These are phyloP conservation scores for Rhododendron molle DNA, from an alignment of 148 eudicot species.

Conservation along the genomic window DNA sequence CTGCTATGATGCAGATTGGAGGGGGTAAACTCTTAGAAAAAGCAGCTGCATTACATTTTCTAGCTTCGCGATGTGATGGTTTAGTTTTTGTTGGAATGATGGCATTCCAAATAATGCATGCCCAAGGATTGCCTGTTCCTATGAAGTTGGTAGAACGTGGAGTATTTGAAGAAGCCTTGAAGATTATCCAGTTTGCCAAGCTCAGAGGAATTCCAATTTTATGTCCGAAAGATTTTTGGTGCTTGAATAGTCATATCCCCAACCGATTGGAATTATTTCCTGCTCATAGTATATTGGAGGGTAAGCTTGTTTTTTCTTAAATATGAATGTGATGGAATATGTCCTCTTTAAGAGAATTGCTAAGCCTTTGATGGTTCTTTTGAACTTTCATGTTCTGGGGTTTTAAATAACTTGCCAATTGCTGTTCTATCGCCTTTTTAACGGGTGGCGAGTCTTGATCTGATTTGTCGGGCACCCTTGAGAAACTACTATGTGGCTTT, in stretches of 20 bases:
- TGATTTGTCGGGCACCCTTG: not conserved
- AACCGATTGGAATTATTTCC: constrained; percentile 40
- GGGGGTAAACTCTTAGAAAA: constrained; percentile 66
- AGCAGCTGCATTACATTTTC: constrained; percentile 51
- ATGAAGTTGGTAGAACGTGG: constrained; percentile 40
- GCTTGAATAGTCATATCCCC: constrained; percentile 34
- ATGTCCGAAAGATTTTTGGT: constrained; percentile 70
- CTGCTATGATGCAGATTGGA: constrained; percentile 55
- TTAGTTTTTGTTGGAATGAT: constrained; percentile 76
- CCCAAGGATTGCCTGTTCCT: constrained; percentile 62
- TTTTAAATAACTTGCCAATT: constrained; percentile 1
- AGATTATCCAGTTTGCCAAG: constrained; percentile 40
- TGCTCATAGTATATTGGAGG: constrained; percentile 40
- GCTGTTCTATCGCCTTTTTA: not conserved
- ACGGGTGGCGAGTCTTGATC: not conserved
- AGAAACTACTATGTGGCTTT: not conserved
- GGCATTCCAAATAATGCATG: constrained; percentile 87
- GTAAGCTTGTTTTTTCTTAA: constrained; percentile 23
- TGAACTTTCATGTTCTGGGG: not conserved
- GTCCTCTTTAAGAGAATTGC: not conserved
- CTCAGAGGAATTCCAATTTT: constrained; percentile 46
- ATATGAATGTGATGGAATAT: not conserved
- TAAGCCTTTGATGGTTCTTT: not conserved
- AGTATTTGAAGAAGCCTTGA: constrained; percentile 45
- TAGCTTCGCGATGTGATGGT: constrained; percentile 67